Base-by-base conservation (phyloP, 495 filamentous ascomycete species). In the Hapsidospora chrysogenum region DNA sequence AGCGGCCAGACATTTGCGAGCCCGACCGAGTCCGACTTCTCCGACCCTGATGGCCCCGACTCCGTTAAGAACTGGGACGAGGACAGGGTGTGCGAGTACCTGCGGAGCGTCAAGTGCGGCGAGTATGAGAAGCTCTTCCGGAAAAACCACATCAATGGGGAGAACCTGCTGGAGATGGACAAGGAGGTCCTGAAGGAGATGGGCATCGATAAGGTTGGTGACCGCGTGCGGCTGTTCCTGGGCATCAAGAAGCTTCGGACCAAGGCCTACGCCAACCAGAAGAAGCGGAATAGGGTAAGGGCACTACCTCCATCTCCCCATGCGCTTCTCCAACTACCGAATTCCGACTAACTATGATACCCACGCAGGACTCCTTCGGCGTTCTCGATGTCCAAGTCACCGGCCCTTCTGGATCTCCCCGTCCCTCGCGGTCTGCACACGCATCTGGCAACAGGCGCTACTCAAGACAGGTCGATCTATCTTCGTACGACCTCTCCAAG, bases 161-260 rank as follows among this genome's bases (percentile, higher is more conserved):
- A 92, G 54, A 94, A 92, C 48, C 63, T 99, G 28, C 68, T 99
- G 38, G 89, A 99, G 56, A 87, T 93, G 56, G 89, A 99, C 52
- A 92, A 95, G 60, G 76, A 80, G 35, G 83, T 89, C 31, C 68
- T 99, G 38, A 92, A 96, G 56, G 89, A 99, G 48, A 86, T 99
- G 72, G 89, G 89, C 17, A 84, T 99, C 42, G 92, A 95, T 43
- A 99, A 94, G 56, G 79, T 99, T 37, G 89, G 89, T 32, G 92
- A 99, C 56, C 74, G 92, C 23, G 85, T 99, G n/a, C 78, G 89
- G 41, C 78, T 99, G 32, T 86, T 84, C 54, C 72, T 80, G 47
- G 82, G 72, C 43, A 94, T 94, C 46, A 96, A 96, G 64, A 78
- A 86, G 47, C 72, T 99, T 18, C 66, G 89, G 39, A 85, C 77